These are phyloP conservation scores for Agrocybe praecox DNA, from an alignment of 768 basidiomycete genomes.

Conservation along the genomic window DNA sequence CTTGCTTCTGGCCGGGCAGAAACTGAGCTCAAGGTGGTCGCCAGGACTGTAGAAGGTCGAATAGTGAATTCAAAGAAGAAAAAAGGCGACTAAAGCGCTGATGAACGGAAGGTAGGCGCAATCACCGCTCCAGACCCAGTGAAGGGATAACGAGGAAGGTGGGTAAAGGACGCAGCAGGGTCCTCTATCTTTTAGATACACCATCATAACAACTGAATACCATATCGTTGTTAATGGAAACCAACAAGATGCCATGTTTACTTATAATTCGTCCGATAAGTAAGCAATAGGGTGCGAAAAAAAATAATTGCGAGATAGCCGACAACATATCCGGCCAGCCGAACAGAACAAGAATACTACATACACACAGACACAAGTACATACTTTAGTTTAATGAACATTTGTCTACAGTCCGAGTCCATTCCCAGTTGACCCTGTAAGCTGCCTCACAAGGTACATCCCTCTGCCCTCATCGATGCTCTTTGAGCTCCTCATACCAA, in stretches of 20 bases:
- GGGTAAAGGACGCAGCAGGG: neutral
- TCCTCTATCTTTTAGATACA: neutral
- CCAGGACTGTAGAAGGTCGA: constrained; percentile 18
- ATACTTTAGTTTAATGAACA: neutral
- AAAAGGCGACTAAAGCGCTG: neutral
- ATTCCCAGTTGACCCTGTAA: constrained; percentile 57
- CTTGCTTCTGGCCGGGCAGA: neutral
- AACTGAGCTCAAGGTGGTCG: constrained; percentile 12
- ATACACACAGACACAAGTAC: neutral
- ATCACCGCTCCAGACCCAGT: constrained; percentile 2
- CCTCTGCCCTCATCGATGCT: constrained; percentile 72
- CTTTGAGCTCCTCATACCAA: constrained; percentile 64
- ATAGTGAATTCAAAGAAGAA: too few species aligned
- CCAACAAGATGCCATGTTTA: neutral
- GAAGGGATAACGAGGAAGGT: constrained; percentile 4
- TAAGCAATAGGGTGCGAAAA: too few species aligned
- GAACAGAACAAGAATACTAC: neutral
- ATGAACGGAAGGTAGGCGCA: constrained; percentile 1
- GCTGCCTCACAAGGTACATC: constrained; percentile 76
- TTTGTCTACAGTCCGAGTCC: constrained; percentile 3
- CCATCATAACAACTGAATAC: constrained; percentile 8
- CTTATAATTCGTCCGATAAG: too few species aligned
- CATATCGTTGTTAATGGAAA: constrained; percentile 14
- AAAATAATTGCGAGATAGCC: too few species aligned
- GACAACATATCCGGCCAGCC: neutral